A percentile compares a stretch with the other conserved stretches of the same genome.
Evolutionary conservation across 495 filamentous ascomycete genomes (phyloP).

Genomic region (Opeltia flavorubescens): DNA sequence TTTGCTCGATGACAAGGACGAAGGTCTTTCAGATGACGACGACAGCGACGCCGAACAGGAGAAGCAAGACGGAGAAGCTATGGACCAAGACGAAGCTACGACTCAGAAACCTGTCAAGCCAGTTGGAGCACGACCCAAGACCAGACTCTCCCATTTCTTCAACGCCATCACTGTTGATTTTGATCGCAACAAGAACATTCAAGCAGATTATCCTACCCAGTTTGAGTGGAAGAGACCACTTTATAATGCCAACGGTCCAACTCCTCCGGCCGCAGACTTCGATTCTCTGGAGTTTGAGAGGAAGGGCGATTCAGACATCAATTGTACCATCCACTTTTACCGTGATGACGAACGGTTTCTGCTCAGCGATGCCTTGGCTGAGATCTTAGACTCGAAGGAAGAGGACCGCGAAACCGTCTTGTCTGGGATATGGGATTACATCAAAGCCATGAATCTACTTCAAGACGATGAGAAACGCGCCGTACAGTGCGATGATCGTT

Average conservation of each 20-base stretch:
- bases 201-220: slow-evolving; percentile 41
- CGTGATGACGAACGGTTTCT: slow-evolving; percentile 79
- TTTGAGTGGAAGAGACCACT: slow-evolving; percentile 63
- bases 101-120: slow-evolving; percentile 26
- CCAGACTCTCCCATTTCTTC: slow-evolving; percentile 88
- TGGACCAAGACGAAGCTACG: slow-evolving; percentile 43
- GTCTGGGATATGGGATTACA: slow-evolving; percentile 91
- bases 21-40: slow-evolving; percentile 29
- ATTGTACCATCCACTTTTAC: slow-evolving; percentile 76
- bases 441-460: slow-evolving; percentile 68
- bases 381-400: slow-evolving; percentile 74
- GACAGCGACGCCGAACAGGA: slow-evolving; percentile 47
- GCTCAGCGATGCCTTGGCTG: slow-evolving; percentile 63
- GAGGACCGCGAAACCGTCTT: slow-evolving; percentile 76
- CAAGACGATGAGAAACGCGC: slow-evolving; percentile 88
- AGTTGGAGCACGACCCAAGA: slow-evolving; percentile 27
- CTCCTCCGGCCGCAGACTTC: slow-evolving; percentile 52
- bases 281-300: slow-evolving; percentile 86
- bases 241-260: slow-evolving; percentile 34
- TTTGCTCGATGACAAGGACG: slow-evolving; percentile 64
- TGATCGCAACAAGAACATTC: slow-evolving; percentile 43
- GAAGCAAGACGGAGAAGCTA: slow-evolving; percentile 33
- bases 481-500: slow-evolving; percentile 73
- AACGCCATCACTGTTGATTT: slow-evolving; percentile 81
- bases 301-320: slow-evolving; percentile 80